Percentiles rank a stretch among this genome's conserved stretches.
Conservation (phyloP, 164 flowering plant species). For the Santalum album region DNA sequence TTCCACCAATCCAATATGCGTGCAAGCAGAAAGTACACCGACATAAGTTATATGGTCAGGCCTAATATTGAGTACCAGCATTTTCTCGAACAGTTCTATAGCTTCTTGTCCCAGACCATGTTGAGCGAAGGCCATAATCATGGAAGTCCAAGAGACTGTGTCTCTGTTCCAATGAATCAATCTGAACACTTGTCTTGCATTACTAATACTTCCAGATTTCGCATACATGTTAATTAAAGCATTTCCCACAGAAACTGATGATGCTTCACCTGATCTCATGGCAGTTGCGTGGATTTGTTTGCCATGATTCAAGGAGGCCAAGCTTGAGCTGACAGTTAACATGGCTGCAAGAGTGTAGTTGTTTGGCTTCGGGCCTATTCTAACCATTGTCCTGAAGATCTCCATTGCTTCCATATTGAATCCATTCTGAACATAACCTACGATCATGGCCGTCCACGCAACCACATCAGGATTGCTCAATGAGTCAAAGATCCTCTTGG, state of each 20-base stretch:
- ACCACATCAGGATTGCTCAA: slow-evolving; percentile 62
- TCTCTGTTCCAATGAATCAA: slow-evolving; percentile 29
- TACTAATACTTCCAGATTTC: slow-evolving; percentile 52
- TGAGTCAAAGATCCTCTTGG: slow-evolving; percentile 59
- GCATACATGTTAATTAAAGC: slow-evolving; percentile 79
- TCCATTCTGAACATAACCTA: slow-evolving; percentile 72
- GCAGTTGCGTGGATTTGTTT: slow-evolving; percentile 65
- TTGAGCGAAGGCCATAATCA: slow-evolving; percentile 78
- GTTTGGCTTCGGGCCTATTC: slow-evolving; percentile 68
- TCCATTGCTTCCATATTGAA: slow-evolving; percentile 47
- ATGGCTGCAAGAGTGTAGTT: slow-evolving; percentile 64
- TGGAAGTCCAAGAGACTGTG: slow-evolving; percentile 80
- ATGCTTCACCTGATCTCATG: slow-evolving; percentile 39
- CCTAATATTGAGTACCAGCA: slow-evolving; percentile 39
- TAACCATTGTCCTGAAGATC: slow-evolving; percentile 58
- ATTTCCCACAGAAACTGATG: slow-evolving; percentile 60
- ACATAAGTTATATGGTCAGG: slow-evolving; percentile 89
- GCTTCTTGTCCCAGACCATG: slow-evolving; percentile 78
- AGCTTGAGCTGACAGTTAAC: slow-evolving; percentile 57
- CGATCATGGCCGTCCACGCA: slow-evolving; percentile 96
- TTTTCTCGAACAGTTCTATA: slow-evolving; percentile 53
- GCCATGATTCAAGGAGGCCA: slow-evolving; percentile 65
- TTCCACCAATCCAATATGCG: slow-evolving; percentile 66
- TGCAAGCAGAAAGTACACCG: slow-evolving; percentile 86
- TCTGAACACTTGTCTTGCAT: slow-evolving; percentile 48